A percentile compares a stretch with the other conserved stretches of the same genome.
These are phyloP conservation scores for Diutina ranongensis DNA, from an alignment of 1,139 yeast genomes.

Conservation along the genomic window DNA sequence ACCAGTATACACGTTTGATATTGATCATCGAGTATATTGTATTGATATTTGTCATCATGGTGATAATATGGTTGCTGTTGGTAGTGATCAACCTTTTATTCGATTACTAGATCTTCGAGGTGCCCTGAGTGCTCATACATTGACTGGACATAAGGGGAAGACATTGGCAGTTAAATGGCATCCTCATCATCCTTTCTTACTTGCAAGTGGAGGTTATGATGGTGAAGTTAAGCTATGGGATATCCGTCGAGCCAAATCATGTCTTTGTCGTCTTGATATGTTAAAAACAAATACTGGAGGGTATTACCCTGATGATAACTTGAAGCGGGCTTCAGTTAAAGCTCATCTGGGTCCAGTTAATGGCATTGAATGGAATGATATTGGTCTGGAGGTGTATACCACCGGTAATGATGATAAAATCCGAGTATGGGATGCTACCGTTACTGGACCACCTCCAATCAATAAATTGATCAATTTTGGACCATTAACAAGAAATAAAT, in stretches of 20 bases:
- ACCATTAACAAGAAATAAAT: constrained; percentile 60
- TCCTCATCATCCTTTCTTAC: constrained; percentile 46
- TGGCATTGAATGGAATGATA: constrained; percentile 59
- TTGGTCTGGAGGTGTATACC: constrained; percentile 48
- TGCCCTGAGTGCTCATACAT: constrained; percentile 58
- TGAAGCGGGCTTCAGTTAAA: constrained; percentile 28
- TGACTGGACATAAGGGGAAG: constrained; percentile 53
- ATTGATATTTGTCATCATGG: constrained; percentile 33
- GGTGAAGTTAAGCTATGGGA: constrained; percentile 70
- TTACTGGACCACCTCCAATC: constrained; percentile 33
- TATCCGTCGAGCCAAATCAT: constrained; percentile 54
- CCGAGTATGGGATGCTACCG: constrained; percentile 58
- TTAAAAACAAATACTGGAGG: constrained; percentile 19
- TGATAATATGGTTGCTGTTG: constrained; percentile 47
- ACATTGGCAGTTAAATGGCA: constrained; percentile 68
- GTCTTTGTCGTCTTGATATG: constrained; percentile 52
- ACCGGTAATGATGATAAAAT: constrained; percentile 72
- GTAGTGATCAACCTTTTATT: constrained; percentile 59
- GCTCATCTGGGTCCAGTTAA: constrained; percentile 73
- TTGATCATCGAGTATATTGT: constrained; percentile 40
- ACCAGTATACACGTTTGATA: constrained; percentile 55
- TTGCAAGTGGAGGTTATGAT: constrained; percentile 71
- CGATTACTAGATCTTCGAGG: constrained; percentile 64
- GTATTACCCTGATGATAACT: constrained; percentile 14
- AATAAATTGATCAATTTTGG: constrained; percentile 69